Percentiles rank a stretch among this genome's conserved stretches.
phyloP scores from a whole-genome alignment of 345 rosid species.

The Toxicodendron radicans region DNA sequence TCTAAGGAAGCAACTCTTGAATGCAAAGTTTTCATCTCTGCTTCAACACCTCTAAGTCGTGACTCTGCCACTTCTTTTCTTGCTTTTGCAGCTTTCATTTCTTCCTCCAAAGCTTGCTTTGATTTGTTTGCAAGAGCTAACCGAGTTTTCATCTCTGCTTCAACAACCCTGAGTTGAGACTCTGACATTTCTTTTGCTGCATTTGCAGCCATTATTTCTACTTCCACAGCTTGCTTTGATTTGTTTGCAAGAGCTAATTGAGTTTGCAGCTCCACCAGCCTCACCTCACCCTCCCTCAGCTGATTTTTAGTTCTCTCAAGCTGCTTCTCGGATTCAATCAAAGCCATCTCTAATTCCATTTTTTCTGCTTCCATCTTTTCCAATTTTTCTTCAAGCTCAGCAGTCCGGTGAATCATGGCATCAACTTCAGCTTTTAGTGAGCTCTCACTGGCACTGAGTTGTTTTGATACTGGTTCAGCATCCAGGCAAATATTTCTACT shows the following conservation, averaged over 20 bases:
- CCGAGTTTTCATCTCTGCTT: constrained; percentile 46
- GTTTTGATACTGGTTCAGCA: constrained; percentile 30
- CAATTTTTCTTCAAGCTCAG: constrained; percentile 63
- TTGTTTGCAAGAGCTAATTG: constrained; percentile 42
- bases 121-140: constrained; percentile 43
- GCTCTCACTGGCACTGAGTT: constrained; percentile 31
- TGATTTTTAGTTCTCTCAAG: constrained; percentile 43
- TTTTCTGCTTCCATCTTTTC: constrained; percentile 60
- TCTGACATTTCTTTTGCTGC: constrained; percentile 45
- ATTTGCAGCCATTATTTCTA: constrained; percentile 43
- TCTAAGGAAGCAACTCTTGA: constrained; percentile 48
- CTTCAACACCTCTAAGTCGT: constrained; percentile 49
- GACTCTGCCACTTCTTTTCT: constrained; percentile 50
- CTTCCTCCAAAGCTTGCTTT: constrained; percentile 49
- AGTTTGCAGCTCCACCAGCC: constrained; percentile 42
- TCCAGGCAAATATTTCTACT: constrained; percentile 35
- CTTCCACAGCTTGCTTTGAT: constrained; percentile 49
- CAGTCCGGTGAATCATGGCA: constrained; percentile 42
- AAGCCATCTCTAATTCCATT: constrained; percentile 44
- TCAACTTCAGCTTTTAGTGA: constrained; percentile 48
- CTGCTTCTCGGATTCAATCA: constrained; percentile 47
- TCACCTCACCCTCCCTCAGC: constrained; percentile 46
- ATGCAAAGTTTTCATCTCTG: constrained; percentile 48
- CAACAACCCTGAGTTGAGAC: constrained; percentile 50
- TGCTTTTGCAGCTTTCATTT: constrained; percentile 38